Conservation (phyloP, 2,329 filamentous ascomycete genomes). For the Ophioceras dolichostomum region DNA sequence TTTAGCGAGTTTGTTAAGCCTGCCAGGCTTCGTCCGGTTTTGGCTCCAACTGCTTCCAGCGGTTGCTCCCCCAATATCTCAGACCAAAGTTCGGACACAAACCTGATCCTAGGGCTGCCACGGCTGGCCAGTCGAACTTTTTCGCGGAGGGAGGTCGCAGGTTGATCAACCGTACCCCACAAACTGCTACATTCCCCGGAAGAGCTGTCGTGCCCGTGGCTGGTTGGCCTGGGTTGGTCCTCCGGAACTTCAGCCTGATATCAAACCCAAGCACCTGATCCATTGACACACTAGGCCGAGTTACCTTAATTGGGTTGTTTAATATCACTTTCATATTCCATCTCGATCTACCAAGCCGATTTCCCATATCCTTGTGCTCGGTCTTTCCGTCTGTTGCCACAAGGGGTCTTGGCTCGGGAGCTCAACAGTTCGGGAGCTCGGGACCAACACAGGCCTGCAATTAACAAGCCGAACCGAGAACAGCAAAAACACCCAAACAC, state of each 20-base stretch:
- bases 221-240: neutral
- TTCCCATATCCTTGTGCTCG: no score
- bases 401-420: no score
- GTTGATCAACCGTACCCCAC: neutral
- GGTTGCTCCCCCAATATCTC: no score
- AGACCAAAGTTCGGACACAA: neutral
- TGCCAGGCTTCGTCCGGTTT: no score
- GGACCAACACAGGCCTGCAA: neutral
- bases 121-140: no score
- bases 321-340: neutral
- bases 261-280: neutral
- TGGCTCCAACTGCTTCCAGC: no score
- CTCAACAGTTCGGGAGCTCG: neutral
- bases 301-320: neutral
- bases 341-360: neutral
- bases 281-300: neutral
- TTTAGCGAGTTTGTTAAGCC: no score
- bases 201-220: neutral
- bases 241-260: constrained; percentile 1
- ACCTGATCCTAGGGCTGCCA: no score
- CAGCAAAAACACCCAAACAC: no score
- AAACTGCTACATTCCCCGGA: no score
- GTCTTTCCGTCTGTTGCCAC: no score
- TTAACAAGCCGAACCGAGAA: no score
- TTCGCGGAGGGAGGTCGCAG: neutral